Conservation (phyloP, 495 filamentous ascomycete species). For the Hypoxylon intermedium region DNA sequence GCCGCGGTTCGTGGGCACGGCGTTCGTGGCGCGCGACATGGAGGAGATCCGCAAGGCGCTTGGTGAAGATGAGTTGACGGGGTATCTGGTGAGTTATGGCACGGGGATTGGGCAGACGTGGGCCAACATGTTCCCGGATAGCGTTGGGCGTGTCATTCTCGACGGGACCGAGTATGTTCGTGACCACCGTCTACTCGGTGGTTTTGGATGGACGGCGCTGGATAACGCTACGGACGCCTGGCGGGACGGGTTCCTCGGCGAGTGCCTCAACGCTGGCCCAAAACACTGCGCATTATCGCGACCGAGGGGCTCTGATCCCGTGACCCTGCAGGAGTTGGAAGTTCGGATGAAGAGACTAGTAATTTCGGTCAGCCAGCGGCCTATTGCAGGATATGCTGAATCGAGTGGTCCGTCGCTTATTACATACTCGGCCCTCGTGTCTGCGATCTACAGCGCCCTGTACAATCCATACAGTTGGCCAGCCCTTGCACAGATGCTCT, state of each 20-base stretch:
- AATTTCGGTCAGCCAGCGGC: conserved; percentile 44
- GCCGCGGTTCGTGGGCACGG: conserved; percentile 50
- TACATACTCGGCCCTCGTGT: conserved; percentile 51
- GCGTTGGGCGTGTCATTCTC: conserved; percentile 55
- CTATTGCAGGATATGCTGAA: conserved; percentile 44
- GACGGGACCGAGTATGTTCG: conserved; percentile 60
- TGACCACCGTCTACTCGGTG: conserved; percentile 55
- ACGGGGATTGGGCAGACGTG: conserved; percentile 69
- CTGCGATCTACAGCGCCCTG: conserved; percentile 47
- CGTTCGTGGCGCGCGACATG: conserved; percentile 57
- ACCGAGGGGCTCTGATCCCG: conserved; percentile 37
- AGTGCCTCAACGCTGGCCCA: conserved; percentile 55
- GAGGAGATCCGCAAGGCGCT: conserved; percentile 59
- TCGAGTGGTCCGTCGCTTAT: conserved; percentile 49
- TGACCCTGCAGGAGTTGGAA: conserved; percentile 44
- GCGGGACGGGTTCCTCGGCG: conserved; percentile 56
- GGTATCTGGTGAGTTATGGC: conserved; percentile 75
- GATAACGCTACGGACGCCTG: conserved; percentile 57
- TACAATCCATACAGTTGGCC: conserved; percentile 54
- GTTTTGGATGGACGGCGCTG: conserved; percentile 55
- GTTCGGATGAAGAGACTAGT: conserved; percentile 48
- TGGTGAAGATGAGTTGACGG: conserved; percentile 59
- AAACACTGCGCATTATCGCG: conserved; percentile 50
- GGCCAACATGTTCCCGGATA: conserved; percentile 56
- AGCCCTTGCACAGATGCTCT: conserved; percentile 46